Conservation (phyloP, 306 rosid genomes). For the Canavalia gladiata region DNA sequence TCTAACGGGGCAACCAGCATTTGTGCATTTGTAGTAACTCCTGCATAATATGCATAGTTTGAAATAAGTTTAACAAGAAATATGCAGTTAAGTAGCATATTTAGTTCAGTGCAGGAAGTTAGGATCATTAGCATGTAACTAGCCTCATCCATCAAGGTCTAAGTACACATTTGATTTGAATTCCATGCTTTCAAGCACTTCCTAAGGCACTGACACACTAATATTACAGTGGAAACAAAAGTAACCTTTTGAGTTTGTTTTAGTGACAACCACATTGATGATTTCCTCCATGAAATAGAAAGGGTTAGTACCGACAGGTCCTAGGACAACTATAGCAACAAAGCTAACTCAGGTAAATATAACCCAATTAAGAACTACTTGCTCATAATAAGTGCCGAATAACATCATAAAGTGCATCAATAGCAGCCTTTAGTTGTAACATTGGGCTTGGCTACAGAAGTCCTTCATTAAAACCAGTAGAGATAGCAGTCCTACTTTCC, state of each 20-base stretch:
- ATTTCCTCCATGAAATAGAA: slow-evolving; percentile 20
- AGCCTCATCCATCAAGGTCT: background rate
- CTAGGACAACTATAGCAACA: slow-evolving; percentile 16
- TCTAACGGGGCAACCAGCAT: slow-evolving; percentile 93
- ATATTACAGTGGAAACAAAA: background rate
- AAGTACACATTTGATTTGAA: background rate
- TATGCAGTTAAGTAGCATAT: slow-evolving; percentile 6
- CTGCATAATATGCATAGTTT: slow-evolving; percentile 59
- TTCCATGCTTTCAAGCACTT: background rate
- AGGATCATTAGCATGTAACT: background rate
- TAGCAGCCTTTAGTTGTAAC: background rate
- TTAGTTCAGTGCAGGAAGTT: background rate
- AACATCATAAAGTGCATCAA: slow-evolving; percentile 27
- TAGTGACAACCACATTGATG: background rate
- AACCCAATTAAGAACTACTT: slow-evolving; percentile 8
- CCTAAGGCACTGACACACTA: background rate
- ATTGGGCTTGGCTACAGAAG: slow-evolving; percentile 5
- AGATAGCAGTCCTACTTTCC: slow-evolving; percentile 11
- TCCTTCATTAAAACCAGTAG: slow-evolving; percentile 1
- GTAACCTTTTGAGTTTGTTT: slow-evolving; percentile 13
- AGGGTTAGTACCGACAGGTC: background rate
- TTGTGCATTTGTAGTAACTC: slow-evolving; percentile 99
- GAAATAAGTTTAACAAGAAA: slow-evolving; percentile 44
- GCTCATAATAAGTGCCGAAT: background rate
- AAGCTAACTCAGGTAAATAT: background rate